Conservation (phyloP, 176 grass and related monocot genomes). For the Oryza coarctata region DNA sequence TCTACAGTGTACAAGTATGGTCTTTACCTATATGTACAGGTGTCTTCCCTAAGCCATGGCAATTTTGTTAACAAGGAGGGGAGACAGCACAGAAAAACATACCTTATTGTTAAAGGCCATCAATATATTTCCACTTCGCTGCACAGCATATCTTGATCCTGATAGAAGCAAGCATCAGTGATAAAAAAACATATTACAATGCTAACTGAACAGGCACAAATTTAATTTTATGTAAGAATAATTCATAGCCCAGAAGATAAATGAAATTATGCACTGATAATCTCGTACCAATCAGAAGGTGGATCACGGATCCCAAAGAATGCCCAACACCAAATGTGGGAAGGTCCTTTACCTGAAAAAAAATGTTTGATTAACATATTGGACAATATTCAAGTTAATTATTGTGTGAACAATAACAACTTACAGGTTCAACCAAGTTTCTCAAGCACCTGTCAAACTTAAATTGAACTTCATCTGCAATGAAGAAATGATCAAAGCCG, state of each 20-base stretch:
- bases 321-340: constrained; percentile 93
- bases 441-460: constrained; percentile 95
- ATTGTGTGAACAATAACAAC: constrained; percentile 14
- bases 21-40: constrained; percentile 1
- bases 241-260: constrained; percentile 3
- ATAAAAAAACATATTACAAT: constrained; percentile 5
- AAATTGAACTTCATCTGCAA: constrained; percentile 87
- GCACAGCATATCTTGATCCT: constrained; percentile 96
- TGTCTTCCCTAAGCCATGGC: neutral
- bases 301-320: constrained; percentile 86
- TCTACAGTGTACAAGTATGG: neutral
- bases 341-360: constrained; percentile 72
- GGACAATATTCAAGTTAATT: neutral
- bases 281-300: constrained; percentile 80
- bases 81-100: neutral
- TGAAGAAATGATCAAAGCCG: constrained; percentile 95
- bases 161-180: neutral
- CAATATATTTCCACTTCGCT: constrained; percentile 81
- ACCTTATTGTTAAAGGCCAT: constrained; percentile 99
- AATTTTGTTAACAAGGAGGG: neutral
- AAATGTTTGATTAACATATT: constrained; percentile 20
- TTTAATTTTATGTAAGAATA: neutral
- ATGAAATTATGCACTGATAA: neutral
- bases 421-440: constrained; percentile 71
- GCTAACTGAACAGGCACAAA: neutral